Conservation (phyloP, 2,329 filamentous ascomycete species). For the Byssothecium circinans region DNA sequence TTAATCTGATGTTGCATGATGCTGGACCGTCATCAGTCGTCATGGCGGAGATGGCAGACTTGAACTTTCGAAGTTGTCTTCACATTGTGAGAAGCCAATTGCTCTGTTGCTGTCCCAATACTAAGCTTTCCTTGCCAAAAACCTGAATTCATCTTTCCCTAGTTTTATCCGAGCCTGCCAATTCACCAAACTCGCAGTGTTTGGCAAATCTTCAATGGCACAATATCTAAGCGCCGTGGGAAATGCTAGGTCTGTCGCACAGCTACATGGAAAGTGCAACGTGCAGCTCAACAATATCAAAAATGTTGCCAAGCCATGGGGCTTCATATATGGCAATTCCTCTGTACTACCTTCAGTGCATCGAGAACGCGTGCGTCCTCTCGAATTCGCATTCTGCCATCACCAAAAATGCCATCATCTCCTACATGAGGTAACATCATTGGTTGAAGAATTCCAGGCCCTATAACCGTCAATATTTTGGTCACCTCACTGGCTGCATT, state of each 20-base stretch:
- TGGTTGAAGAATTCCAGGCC: neutral
- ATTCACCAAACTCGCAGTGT: too few species aligned
- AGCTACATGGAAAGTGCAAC: neutral
- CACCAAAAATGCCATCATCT: neutral
- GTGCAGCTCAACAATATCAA: neutral
- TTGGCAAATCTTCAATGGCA: too few species aligned
- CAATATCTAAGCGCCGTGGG: too few species aligned
- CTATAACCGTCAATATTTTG: neutral
- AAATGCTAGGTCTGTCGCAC: neutral
- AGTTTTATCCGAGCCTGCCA: too few species aligned
- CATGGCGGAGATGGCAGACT: too few species aligned
- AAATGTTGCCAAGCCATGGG: neutral
- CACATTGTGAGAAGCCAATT: too few species aligned
- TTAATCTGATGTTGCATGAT: neutral
- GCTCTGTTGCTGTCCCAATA: too few species aligned
- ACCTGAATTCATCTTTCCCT: too few species aligned
- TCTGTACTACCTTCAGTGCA: neutral
- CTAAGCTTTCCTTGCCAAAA: too few species aligned
- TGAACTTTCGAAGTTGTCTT: too few species aligned
- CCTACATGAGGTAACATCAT: neutral
- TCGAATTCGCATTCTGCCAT: neutral
- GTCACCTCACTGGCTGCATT: neutral
- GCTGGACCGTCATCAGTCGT: too few species aligned
- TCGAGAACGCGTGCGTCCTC: neutral
- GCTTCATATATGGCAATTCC: neutral